Evolutionary conservation across 768 basidiomycete genomes (phyloP), one percentile per base, ranked within the genome.

Genomic region (Trametopsis cervina): DNA sequence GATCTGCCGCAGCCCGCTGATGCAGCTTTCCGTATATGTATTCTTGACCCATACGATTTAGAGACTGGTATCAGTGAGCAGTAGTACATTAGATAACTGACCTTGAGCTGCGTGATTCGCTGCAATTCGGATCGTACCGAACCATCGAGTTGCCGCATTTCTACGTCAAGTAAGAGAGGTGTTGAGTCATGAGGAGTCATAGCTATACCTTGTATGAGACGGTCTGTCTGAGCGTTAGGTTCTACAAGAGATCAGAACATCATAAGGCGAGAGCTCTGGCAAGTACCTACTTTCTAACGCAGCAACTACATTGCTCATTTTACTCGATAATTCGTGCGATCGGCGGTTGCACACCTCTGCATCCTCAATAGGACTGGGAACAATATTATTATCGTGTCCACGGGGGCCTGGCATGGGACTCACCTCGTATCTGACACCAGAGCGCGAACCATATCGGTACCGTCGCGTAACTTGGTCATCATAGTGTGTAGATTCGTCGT

Each of bases 1-100:
- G 52, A 96, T 87, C 47, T 77, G 80, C 33, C 85, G 83, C 4
- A 98, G 72, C 13, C 76, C 71, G 9, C 70, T 63, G 21, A 96
- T 66, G 54, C 74, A 80, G 58, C 81, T 80, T 42, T 76, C 76
- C 1, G 85, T 89, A 57, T 80, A 85, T 4, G 75, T 68, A 57
- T 90, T 90, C 85, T 91, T 51, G 51, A 50, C 2, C 17, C 23
- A 38, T 56, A 7, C 45, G 44, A 40, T n/a, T 26, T 1, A 17
- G 17, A 39, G 36, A 2, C 4, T 24, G 2, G 18, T 18, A 41
- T 36, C 40, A 17, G 37, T 9, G n/a, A 20, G 7, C 42, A 13
- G 23, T 10, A 22, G 23, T 13, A 4, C 10, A 39, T 4, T 20
- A 21, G 39, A 35, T 33, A 2, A 10, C 12, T 38, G 39, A 69